These are phyloP conservation scores for Dalbergia oliveri DNA, from an alignment of 306 rosid genomes.

Conservation along the genomic window DNA sequence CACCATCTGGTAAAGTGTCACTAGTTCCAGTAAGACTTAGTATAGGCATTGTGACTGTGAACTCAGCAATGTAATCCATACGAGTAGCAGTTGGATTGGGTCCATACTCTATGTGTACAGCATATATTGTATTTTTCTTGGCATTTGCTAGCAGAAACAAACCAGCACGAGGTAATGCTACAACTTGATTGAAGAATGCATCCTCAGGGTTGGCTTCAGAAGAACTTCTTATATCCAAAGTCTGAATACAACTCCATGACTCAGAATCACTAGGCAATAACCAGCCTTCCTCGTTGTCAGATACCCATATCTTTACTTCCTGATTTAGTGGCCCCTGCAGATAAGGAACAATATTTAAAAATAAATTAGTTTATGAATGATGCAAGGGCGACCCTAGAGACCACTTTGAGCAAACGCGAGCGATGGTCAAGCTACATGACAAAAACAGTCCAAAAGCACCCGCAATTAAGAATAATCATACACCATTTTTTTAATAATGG, in stretches of 20 bases:
- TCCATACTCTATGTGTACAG: constrained; percentile 76
- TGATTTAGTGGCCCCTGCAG: constrained; percentile 72
- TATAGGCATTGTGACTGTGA: constrained; percentile 81
- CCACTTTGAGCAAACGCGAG: constrained; percentile 26
- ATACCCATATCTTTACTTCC: constrained; percentile 78
- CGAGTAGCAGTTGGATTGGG: constrained; percentile 73
- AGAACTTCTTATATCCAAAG: constrained; percentile 68
- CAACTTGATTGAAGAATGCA: constrained; percentile 73
- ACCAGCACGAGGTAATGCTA: constrained; percentile 70
- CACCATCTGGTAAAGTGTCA: constrained; percentile 71
- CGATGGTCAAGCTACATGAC: constrained; percentile 26
- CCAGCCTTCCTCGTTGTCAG: constrained; percentile 79
- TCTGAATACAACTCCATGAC: constrained; percentile 77
- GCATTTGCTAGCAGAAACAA: constrained; percentile 79
- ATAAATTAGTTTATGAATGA: constrained; percentile 38
- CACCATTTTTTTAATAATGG: constrained; percentile 34
- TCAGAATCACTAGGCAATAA: constrained; percentile 75
- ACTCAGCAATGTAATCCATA: constrained; percentile 80
- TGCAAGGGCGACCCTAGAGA: constrained; percentile 18
- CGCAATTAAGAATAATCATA: constrained; percentile 33
- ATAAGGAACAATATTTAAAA: constrained; percentile 24
- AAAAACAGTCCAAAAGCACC: constrained; percentile 33
- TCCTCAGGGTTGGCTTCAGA: constrained; percentile 63
- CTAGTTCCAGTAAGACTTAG: constrained; percentile 78
- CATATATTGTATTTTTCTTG: constrained; percentile 81